Base-by-base conservation (phyloP, 352 stramenopile species). In the Pythium vanterpoolii region DNA sequence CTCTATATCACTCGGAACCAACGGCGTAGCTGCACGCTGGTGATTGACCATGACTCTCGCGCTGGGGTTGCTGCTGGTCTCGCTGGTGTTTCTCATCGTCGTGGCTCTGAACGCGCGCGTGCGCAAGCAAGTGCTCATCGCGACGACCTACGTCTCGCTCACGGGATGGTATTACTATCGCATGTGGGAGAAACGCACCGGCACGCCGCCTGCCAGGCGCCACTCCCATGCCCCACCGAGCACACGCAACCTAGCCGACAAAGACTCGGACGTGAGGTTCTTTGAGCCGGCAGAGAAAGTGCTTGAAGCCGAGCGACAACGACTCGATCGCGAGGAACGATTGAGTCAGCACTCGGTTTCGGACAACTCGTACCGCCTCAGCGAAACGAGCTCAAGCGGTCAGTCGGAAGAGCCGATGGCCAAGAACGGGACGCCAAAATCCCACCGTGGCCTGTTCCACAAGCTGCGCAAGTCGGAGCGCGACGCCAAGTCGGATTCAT, bases 151-250 rank as follows among this genome's bases (percentile, higher is more conserved):
- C 73, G 60, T 80, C 40, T 87, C 83, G 60, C 83, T 92, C 74
- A 92, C 79, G 36, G 73, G 76, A 58, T 92, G 83, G 83, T 92
- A 92, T 66, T 92, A 92, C 66, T 92, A 86, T 55, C 83, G 83
- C 44, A 65, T 86, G 45, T 77, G 83, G 65, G 76, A 90, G 59
- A 92, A 92, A 66, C 74, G 77, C 16, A 73, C 77, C 62, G 26
- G 34, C n/a, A 31, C 54, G n/a, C 16, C 50, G 18, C 21, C 38
- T 9, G 36, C 36, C 0, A 51, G 46, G 27, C 51, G 50, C 33
- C 60, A 66, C 44, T 61, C 60, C 7, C 60, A 51, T 9, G n/a
- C n/a, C 18, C 44, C 54, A 21, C n/a, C 46, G 2, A 66, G 19
- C 18, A n/a, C 23, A 31, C 46, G 45, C 48, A 39, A 44, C 36